These are phyloP conservation scores for Suillus subalutaceus DNA, from an alignment of 768 basidiomycete species.

Conservation along the genomic window DNA sequence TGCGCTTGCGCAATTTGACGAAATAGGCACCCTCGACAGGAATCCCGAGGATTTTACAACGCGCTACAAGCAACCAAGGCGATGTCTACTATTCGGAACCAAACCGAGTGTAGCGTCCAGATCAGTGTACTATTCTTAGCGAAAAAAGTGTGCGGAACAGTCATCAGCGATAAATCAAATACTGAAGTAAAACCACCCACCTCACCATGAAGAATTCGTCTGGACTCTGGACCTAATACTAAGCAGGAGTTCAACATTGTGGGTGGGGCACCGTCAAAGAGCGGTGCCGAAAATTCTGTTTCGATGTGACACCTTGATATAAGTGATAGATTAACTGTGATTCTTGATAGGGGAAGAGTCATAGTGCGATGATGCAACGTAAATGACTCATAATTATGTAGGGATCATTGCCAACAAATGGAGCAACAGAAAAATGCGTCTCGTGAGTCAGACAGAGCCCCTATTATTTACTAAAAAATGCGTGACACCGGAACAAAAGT, in stretches of 20 bases:
- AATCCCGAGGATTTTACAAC: not conserved
- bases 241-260: too few relatives aligned
- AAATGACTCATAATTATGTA: not conserved
- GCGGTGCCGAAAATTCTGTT: not conserved
- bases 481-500: not conserved
- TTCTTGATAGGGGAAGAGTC: not conserved
- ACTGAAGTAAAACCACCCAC: not conserved
- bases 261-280: too few relatives aligned
- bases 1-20: conserved; percentile 52
- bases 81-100: not conserved
- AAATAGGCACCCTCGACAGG: conserved; percentile 44
- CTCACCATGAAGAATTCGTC: not conserved
- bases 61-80: not conserved
- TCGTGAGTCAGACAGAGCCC: not conserved
- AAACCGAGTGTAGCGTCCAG: not conserved
- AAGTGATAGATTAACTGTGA: not conserved
- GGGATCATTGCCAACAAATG: not conserved
- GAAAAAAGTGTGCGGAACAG: not conserved
- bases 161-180: not conserved
- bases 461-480: not conserved
- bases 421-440: not conserved
- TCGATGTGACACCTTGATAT: too few relatives aligned
- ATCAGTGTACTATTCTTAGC: not conserved
- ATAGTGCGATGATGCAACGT: not conserved
- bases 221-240: too few relatives aligned